phyloP scores from a whole-genome alignment of 306 rosid species.

The Hippophae rhamnoides region DNA sequence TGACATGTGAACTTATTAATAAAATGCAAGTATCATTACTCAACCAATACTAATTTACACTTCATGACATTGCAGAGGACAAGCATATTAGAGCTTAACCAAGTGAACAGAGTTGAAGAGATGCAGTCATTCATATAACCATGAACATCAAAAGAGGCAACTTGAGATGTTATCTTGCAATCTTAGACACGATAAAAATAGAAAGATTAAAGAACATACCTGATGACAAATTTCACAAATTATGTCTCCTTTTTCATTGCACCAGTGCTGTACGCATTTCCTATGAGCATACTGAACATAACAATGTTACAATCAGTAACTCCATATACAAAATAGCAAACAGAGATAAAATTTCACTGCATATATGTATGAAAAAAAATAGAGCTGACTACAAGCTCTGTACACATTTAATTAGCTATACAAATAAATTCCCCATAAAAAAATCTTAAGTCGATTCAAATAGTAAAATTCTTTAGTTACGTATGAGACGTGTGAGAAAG shows the following conservation, averaged over 20 bases:
- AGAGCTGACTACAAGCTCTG: not conserved
- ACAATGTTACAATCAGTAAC: constrained; percentile 9
- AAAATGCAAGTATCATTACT: constrained; percentile 1
- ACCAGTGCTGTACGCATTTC: constrained; percentile 97
- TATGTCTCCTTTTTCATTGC: constrained; percentile 94
- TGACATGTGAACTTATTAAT: no score
- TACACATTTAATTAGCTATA: not conserved
- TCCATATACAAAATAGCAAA: constrained; percentile 12
- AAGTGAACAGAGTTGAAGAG: not conserved
- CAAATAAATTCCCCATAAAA: not conserved
- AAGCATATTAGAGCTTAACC: not conserved
- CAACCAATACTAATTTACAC: constrained; percentile 1
- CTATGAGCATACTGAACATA: constrained; percentile 81
- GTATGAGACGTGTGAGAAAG: no score
- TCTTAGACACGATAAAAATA: no score
- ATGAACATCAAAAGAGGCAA: not conserved
- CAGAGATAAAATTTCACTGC: not conserved
- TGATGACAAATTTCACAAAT: constrained; percentile 93
- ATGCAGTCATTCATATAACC: not conserved
- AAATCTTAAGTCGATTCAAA: not conserved
- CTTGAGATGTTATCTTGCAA: no score
- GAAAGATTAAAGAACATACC: constrained; percentile 34
- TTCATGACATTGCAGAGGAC: not conserved
- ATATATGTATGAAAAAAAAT: not conserved
- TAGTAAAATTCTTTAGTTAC: no score